phyloP scores from a whole-genome alignment of 495 filamentous ascomycete genomes.

The Tuber calosporum region DNA sequence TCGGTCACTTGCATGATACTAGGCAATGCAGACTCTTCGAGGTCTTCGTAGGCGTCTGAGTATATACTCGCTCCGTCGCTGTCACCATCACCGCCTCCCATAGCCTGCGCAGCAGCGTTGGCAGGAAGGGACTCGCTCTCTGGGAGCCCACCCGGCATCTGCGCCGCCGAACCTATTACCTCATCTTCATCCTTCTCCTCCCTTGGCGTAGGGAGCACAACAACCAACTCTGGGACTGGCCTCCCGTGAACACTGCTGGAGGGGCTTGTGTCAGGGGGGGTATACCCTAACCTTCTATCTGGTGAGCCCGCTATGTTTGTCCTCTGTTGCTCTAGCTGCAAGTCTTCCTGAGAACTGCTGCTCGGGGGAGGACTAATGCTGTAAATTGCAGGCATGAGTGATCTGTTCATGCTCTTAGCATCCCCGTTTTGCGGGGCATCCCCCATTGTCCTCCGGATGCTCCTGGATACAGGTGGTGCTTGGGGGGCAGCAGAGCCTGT shows the following conservation, averaged over 20 bases:
- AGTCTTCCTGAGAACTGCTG: conserved; percentile 2
- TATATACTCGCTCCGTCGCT: conserved; percentile 29
- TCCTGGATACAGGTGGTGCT: conserved; percentile 18
- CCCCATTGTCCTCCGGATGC: not conserved
- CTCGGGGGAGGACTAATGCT: conserved; percentile 17
- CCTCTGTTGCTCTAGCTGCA: not conserved
- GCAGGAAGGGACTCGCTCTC: not conserved
- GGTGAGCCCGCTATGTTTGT: not conserved
- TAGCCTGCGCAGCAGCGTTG: not conserved
- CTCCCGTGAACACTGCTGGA: not conserved
- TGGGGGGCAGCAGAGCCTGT: not conserved
- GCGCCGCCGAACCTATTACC: not conserved
- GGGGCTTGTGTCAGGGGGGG: not conserved
- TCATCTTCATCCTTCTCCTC: conserved; percentile 14
- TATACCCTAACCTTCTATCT: not conserved
- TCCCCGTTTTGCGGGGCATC: conserved; percentile 1
- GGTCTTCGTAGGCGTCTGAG: conserved; percentile 27
- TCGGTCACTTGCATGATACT: not conserved
- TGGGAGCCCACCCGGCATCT: not conserved
- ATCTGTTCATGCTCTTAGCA: not conserved
- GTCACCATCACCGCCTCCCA: conserved; percentile 7
- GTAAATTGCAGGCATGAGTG: not conserved
- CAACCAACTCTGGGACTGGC: conserved; percentile 20
- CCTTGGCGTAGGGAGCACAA: conserved; percentile 20
- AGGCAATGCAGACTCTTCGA: conserved; percentile 1